A percentile compares a stretch with the other conserved stretches of the same genome.
Evolutionary conservation across 208 protist genomes (phyloP).

Genomic region (Phytomonas francai): DNA sequence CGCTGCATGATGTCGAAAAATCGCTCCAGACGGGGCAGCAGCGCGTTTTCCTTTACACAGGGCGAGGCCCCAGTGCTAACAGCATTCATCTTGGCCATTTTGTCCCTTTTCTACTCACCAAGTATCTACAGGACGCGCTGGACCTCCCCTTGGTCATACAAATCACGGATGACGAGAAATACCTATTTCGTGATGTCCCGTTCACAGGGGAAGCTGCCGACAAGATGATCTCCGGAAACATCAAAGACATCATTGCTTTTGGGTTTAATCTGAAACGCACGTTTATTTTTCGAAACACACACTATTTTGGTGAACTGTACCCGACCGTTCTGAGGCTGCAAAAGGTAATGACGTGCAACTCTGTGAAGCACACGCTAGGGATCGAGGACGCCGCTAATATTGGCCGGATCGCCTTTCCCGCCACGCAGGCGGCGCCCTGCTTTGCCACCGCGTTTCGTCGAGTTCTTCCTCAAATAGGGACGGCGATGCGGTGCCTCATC

Average conservation of each 20-base stretch:
- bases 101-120: constrained; percentile 98
- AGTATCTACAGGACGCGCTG: constrained; percentile 98
- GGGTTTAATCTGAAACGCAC: constrained; percentile 97
- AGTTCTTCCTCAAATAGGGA: background rate
- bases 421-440: constrained; percentile 96
- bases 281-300: constrained; percentile 99
- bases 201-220: constrained; percentile 73
- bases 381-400: constrained; percentile 89
- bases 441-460: constrained; percentile 91
- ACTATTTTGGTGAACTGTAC: constrained; percentile 97
- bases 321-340: constrained; percentile 91
- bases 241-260: constrained; percentile 99
- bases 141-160: constrained; percentile 98
- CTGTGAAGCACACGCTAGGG: constrained; percentile 93
- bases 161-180: constrained; percentile 99
- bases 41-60: constrained; percentile 98
- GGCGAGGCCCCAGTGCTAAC: constrained; percentile 95
- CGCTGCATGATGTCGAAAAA: constrained; percentile 88
- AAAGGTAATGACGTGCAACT: constrained; percentile 86
- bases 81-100: constrained; percentile 98
- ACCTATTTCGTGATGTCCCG: constrained; percentile 94
- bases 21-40: constrained; percentile 38
- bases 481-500: constrained; percentile 93
- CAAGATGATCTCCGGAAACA: constrained; percentile 90
- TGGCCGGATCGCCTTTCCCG: constrained; percentile 94